phyloP scores from a whole-genome alignment of 2,329 filamentous ascomycete species.

The Lasiodiplodia sp. region DNA sequence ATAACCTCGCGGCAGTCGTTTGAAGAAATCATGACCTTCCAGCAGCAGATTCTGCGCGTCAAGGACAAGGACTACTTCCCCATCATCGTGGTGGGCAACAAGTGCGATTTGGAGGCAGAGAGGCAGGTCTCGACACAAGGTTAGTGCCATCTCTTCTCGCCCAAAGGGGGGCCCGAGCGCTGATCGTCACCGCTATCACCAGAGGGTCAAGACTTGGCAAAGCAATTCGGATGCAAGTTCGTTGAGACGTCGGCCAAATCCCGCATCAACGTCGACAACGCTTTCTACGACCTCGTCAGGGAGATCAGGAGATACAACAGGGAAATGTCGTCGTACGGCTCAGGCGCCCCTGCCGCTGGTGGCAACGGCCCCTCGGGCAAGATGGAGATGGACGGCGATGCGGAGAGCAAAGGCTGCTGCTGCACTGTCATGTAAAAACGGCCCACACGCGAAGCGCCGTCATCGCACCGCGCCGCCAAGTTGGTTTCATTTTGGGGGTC shows the following conservation, averaged over 20 bases:
- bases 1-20: slow-evolving; percentile 98
- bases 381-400: slow-evolving; percentile 78
- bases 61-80: slow-evolving; percentile 99
- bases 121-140: slow-evolving; percentile 91
- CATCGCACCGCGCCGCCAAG: slow-evolving; percentile 2
- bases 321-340: slow-evolving; percentile 89
- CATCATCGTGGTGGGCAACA: slow-evolving; percentile 98
- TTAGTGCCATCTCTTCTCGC: slow-evolving; percentile 56
- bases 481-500: slow-evolving; percentile 27
- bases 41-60: slow-evolving; percentile 96
- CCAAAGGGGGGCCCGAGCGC: slow-evolving; percentile 29
- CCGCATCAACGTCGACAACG: slow-evolving; percentile 96
- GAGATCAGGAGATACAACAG: slow-evolving; percentile 99
- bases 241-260: slow-evolving; percentile 99
- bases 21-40: slow-evolving; percentile 97
- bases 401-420: slow-evolving; percentile 77
- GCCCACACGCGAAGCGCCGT: neutral
- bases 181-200: slow-evolving; percentile 34
- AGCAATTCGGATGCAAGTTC: slow-evolving; percentile 94
- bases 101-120: slow-evolving; percentile 96
- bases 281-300: slow-evolving; percentile 97
- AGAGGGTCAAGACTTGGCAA: slow-evolving; percentile 91
- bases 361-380: slow-evolving; percentile 68
- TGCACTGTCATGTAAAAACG: slow-evolving; percentile 80
- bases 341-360: slow-evolving; percentile 67